These are phyloP conservation scores for Chaetomium fimeti DNA, from an alignment of 495 filamentous ascomycete genomes.

Conservation along the genomic window DNA sequence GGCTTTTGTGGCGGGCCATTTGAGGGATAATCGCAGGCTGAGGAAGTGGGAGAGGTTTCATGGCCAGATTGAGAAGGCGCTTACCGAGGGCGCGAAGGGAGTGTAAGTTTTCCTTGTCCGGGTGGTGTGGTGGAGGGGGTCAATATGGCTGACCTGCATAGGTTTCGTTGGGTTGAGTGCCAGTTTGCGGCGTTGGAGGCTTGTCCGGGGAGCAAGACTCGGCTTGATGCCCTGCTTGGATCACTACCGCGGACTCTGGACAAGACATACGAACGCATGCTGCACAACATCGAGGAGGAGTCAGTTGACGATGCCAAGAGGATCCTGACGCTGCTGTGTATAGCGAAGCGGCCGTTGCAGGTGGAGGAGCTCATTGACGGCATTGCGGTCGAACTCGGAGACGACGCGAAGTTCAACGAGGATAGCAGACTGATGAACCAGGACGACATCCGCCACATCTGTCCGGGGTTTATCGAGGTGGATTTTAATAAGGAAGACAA, in stretches of 20 bases:
- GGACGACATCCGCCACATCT: constrained; percentile 14
- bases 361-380: constrained; percentile 14
- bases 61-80: constrained; percentile 5
- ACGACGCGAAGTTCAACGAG: constrained; percentile 6
- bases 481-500: neutral
- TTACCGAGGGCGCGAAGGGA: constrained; percentile 2
- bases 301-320: constrained; percentile 4
- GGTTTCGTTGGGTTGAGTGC: constrained; percentile 18
- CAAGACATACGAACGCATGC: constrained; percentile 17
- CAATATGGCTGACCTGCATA: neutral
- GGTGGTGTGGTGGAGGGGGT: no score
- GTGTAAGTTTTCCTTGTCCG: neutral
- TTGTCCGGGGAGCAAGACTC: constrained; percentile 13
- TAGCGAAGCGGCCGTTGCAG: neutral
- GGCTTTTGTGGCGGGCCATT: constrained; percentile 20
- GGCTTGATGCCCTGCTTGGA: neutral
- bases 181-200: constrained; percentile 5
- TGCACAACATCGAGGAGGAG: constrained; percentile 12
- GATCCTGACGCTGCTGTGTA: constrained; percentile 1
- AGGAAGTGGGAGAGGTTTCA: constrained; percentile 3
- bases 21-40: constrained; percentile 1
- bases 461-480: constrained; percentile 11
- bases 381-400: constrained; percentile 11
- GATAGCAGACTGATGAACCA: constrained; percentile 8
- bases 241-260: constrained; percentile 9